phyloP scores from a whole-genome alignment of 108 stramenopile species.

The Nannochloropsis oceanica region DNA sequence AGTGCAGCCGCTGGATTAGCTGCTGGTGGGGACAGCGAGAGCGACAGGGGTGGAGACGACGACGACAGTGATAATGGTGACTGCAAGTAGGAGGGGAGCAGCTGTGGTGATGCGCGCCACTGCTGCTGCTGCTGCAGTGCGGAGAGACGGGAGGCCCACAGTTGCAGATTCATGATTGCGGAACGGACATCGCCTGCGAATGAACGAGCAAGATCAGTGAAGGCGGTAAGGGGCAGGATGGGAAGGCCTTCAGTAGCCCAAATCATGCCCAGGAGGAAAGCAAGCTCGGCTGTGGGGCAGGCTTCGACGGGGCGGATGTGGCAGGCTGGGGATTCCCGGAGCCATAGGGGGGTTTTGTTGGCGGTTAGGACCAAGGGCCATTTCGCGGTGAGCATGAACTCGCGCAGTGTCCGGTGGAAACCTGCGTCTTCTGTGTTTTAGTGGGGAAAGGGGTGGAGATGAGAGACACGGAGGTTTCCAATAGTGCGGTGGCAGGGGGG shows the following conservation, averaged over 20 bases:
- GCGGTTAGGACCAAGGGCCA: constrained; percentile 26
- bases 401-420: constrained; percentile 9
- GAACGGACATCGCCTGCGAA: not conserved
- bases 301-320: not conserved
- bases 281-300: not conserved
- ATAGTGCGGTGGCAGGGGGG: no score
- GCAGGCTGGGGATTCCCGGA: not conserved
- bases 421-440: constrained; percentile 6
- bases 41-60: not conserved
- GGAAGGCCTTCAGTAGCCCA: not conserved
- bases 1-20: not conserved
- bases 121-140: not conserved
- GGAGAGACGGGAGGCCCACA: not conserved
- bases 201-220: not conserved
- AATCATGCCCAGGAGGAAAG: not conserved
- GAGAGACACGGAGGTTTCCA: no score
- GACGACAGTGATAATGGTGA: not conserved
- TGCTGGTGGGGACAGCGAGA: not conserved
- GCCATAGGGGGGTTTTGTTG: not conserved
- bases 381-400: constrained; percentile 9
- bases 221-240: not conserved
- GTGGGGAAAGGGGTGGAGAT: not conserved
- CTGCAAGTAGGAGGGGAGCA: no score
- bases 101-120: not conserved
- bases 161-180: not conserved